Base-by-base conservation (phyloP, 345 rosid genomes). In the Salix caprea region DNA sequence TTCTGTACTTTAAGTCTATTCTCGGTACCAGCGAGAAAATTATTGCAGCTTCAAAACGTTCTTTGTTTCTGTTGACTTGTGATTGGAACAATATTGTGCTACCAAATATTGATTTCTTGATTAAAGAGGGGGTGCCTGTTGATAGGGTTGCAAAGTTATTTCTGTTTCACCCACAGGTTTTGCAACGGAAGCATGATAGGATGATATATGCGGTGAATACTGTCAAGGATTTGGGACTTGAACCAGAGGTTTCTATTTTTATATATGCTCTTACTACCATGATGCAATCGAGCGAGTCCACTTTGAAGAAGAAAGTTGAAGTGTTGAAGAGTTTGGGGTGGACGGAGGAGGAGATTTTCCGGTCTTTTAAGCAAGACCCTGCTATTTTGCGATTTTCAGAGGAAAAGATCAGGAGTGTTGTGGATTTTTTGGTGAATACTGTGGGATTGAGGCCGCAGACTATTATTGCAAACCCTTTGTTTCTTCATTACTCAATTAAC, bases 311-410 rank as follows among this genome's bases (percentile, higher is more conserved):
- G 65, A 81, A 78, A 72, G 70, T 81, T 7, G 79, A 78, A 50
- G 4, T 78, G 16, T 16, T 81, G 26, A 69, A 81, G 81, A 81
- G 84, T 62, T 12, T 78, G 48, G 87, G 87, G 1, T 84, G 80
- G 78, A 78, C 65, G 24, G 67, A 84, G 40, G 78, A 84, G 46
- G 81, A 84, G 19, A 77, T 78, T 50, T 39, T 75, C 2, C 28
- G 36, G 12, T 61, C 68, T 37, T 84, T 84, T 64, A 67, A 40
- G 68, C 32, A 62, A 28, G 3, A 39, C 11, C 82, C 84, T 1
- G 19, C 15, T 21, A 74, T 70, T 37, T 23, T 74, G 42, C 26
- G 14, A 24, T 6, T 7, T 37, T 78, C 84, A 4, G 80, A 75
- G 74, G 73, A 69, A 34, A 84, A 79, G 67, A 4, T 81, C 1